Evolutionary conservation across 2,329 filamentous ascomycete species (phyloP), one percentile per base, ranked within the genome.

Genomic region (Fusarium euwallaceae): DNA sequence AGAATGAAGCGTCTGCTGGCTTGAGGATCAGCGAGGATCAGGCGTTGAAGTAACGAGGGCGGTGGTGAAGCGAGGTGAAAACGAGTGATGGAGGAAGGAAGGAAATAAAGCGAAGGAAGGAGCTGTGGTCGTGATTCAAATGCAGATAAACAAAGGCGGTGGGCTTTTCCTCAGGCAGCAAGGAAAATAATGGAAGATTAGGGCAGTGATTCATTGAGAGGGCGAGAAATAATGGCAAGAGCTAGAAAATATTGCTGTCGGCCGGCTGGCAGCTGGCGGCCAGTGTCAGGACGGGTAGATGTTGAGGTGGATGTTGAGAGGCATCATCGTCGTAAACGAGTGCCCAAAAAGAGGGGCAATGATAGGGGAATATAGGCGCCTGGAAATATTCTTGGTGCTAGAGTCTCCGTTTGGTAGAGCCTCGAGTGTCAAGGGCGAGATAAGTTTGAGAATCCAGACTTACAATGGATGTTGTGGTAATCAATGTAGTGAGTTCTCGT

Each of bases 141-240:
- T 55, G 27, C 64, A 72, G 65, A 48, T 64, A 78, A 75, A 58
- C 24, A 67, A 67, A 62, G 39, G 20, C 45, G 36, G 34, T 32
- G 24, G 43, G 63, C 37, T 17, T 64, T 62, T 70, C 29, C 36
- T 65, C 51, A 37, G 32, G 22, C 24, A 32, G 27, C 6, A 37
- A n/a, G 53, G 22, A 48, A 64, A 64, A 59, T 37, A 34, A 17
- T 39, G 27, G 29, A 29, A 55, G 34, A 64, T 37, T 45, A 32
- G 43, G 51, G n/a, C 66, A 64, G 67, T 78, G 76, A 78, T 74
- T 78, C 73, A 72, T 39, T 39, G 43, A 62, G 22, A 37, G 51
- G 48, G 56, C 20, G 45, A 61, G 59, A 58, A 63, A 63, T 62
- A 22, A 67, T 34, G 37, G 59, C 61, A 36, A 45, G 60, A 37